phyloP scores from a whole-genome alignment of 306 rosid genomes.

The Cajanus cajan region DNA sequence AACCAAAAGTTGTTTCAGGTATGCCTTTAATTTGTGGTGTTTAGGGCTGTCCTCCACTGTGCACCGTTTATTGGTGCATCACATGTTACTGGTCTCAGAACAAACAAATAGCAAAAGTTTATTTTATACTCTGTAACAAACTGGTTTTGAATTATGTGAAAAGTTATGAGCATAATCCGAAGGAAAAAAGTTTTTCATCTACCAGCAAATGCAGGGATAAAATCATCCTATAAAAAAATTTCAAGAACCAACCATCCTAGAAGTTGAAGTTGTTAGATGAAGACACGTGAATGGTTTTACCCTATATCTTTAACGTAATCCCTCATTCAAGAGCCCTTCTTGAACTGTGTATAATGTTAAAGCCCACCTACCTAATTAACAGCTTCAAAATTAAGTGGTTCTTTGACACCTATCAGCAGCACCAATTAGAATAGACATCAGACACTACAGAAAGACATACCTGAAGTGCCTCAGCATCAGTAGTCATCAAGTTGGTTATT shows the following conservation, averaged over 20 bases:
- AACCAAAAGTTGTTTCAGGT: neutral
- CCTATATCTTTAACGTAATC: too few relatives aligned
- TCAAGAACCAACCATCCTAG: too few relatives aligned
- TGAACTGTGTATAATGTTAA: too few relatives aligned
- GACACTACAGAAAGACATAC: conserved; percentile 36
- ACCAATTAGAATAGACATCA: conserved; percentile 1
- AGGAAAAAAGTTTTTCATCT: neutral
- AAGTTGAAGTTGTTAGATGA: too few relatives aligned
- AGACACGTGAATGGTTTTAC: too few relatives aligned
- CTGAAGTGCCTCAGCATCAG: conserved; percentile 96
- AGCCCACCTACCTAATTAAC: neutral
- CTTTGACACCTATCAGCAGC: conserved; percentile 10
- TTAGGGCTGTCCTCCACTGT: conserved; percentile 19
- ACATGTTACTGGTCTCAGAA: neutral
- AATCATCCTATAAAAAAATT: neutral
- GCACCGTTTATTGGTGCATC: neutral
- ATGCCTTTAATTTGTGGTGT: neutral
- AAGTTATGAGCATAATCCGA: neutral
- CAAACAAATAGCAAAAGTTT: neutral
- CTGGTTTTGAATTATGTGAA: neutral
- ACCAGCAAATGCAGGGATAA: neutral
- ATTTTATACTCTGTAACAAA: neutral
- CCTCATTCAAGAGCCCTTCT: too few relatives aligned
- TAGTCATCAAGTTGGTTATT: conserved; percentile 96
- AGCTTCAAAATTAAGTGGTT: conserved; percentile 19